Conservation (phyloP, 805 yeast genomes). For the Ogataea saltuana region DNA sequence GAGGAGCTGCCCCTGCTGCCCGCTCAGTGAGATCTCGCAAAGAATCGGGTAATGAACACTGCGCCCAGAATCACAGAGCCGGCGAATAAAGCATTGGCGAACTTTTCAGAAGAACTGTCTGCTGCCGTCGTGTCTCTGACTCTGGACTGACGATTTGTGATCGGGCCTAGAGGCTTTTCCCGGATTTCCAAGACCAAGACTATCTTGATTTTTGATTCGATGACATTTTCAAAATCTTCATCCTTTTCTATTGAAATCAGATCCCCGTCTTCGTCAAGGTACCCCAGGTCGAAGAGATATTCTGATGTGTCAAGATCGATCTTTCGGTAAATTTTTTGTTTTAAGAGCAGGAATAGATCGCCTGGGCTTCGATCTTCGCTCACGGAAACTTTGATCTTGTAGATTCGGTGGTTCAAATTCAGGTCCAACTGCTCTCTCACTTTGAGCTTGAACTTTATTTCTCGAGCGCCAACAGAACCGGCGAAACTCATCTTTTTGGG, state of each 20-base stretch:
- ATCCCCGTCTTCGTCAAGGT: slow-evolving; percentile 42
- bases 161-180: background rate
- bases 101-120: background rate
- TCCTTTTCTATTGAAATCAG: slow-evolving; percentile 35
- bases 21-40: background rate
- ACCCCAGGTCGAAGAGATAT: slow-evolving; percentile 35
- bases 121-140: background rate
- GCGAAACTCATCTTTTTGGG: background rate
- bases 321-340: slow-evolving; percentile 22
- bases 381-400: slow-evolving; percentile 26
- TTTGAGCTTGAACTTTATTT: slow-evolving; percentile 22
- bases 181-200: slow-evolving; percentile 21
- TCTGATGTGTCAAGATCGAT: slow-evolving; percentile 25
- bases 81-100: slow-evolving; percentile 3
- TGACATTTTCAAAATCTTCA: slow-evolving; percentile 35
- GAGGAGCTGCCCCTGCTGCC: background rate
- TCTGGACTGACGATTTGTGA: background rate
- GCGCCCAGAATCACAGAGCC: slow-evolving; percentile 13
- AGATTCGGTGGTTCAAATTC: slow-evolving; percentile 26
- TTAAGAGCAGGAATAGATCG: slow-evolving; percentile 15
- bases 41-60: slow-evolving; percentile 6
- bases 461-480: slow-evolving; percentile 9
- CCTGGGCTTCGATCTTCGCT: slow-evolving; percentile 8
- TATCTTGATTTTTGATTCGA: slow-evolving; percentile 17
- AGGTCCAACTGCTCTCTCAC: slow-evolving; percentile 21